Base-by-base conservation (phyloP, 2,329 filamentous ascomycete genomes). In the Domatiomyces catenatus region DNA sequence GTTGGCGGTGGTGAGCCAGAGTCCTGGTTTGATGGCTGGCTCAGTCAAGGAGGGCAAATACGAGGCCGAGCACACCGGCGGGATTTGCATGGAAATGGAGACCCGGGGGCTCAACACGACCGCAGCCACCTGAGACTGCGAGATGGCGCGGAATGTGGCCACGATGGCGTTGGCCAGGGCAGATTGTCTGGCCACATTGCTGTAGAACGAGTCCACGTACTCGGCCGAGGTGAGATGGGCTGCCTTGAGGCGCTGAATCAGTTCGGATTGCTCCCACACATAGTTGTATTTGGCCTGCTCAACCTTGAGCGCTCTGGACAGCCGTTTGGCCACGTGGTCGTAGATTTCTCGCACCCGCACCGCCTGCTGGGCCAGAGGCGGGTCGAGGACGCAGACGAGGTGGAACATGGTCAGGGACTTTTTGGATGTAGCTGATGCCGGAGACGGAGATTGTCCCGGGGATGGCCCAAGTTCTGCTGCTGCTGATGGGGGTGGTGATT, bases 371-470 rank as follows among this genome's bases (percentile, higher is more conserved):
- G 89, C 73, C 48, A 82, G 79, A 47, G 82, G 83, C 2, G 88
- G 85, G 58, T 86, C 84, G 56, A 95, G 71, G 48, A 94, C 85
- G 65, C 96, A 96, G 20, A 96, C 88, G 8, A 95, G 77, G 65
- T 95, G 94, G 69, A 98, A 98, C 90, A 96, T 96, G 55, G 83
- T 88, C 85, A 96, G 89, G 46, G 79, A 78, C 52, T 77, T 70
- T 53, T 72, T 74, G 48, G 55, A 42, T 20, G 43, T 26, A 15
- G 51, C 50, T 15, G 44, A 22, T 12, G 45, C 12, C 8, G 26
- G 17, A 8, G n/a, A 22, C 8, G 48, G 6, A 24, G 22, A 24
- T 24, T 3, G 22, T 24, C 22, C 42, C 42, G 50, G 18, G 50
- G 47, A 19, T 48, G 32, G 39, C 22, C 2, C 19, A 8, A 20